Evolutionary conservation across 768 basidiomycete genomes (phyloP).

Genomic region (Leccinum longicurvipes): DNA sequence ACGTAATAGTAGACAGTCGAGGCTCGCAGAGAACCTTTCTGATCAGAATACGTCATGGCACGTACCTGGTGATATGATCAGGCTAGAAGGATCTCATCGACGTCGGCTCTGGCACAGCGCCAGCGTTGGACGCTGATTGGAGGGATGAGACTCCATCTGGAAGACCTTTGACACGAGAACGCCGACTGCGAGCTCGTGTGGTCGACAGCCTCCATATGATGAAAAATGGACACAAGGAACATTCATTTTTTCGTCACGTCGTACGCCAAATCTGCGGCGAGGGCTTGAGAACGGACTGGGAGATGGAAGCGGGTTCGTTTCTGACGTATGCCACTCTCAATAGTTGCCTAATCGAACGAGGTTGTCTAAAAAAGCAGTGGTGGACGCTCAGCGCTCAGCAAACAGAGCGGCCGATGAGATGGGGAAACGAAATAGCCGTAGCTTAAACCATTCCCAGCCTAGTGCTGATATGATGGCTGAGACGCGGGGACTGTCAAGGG

Average conservation of each 20-base stretch:
- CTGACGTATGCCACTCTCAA: conserved; percentile 1
- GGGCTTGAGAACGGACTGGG: conserved; percentile 12
- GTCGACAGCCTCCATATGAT: conserved; percentile 12
- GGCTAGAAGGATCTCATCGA: neutral
- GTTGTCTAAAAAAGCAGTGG: conserved; percentile 8
- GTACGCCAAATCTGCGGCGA: conserved; percentile 17
- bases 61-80: conserved; percentile 3
- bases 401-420: too few relatives aligned
- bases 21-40: neutral
- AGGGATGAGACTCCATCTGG: conserved; percentile 2
- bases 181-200: conserved; percentile 6
- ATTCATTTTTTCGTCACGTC: conserved; percentile 11
- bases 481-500: neutral
- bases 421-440: conserved; percentile 14
- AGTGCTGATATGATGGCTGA: neutral
- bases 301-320: conserved; percentile 17
- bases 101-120: conserved; percentile 2
- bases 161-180: conserved; percentile 8
- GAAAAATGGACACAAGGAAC: conserved; percentile 13
- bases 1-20: conserved; percentile 8
- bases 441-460: conserved; percentile 18
- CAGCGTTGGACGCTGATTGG: conserved; percentile 3
- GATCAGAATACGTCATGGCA: conserved; percentile 8
- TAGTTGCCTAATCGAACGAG: conserved; percentile 15
- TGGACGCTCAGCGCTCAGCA: too few relatives aligned